Conservation (phyloP, 805 yeast species). For the Metschnikowia bowlesiae region DNA sequence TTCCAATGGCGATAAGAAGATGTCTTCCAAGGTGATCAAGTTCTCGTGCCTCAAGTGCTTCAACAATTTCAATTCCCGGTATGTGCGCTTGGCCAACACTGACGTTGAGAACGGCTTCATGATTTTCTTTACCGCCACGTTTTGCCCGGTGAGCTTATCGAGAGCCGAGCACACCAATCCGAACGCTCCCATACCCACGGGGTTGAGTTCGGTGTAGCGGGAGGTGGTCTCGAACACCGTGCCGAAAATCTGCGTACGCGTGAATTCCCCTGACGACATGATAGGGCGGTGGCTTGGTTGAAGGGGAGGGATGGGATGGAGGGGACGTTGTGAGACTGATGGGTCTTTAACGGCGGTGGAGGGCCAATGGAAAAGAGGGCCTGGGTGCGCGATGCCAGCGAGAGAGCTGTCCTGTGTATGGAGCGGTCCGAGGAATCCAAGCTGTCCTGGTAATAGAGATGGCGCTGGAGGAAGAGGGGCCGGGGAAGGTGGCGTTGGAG, state of each 20-base stretch:
- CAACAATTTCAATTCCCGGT: slow-evolving; percentile 87
- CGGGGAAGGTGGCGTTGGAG: neutral
- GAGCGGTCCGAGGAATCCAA: too few relatives aligned
- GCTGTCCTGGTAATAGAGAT: too few relatives aligned
- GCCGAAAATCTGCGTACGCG: slow-evolving; percentile 88
- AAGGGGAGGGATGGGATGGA: too few relatives aligned
- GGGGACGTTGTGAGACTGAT: too few relatives aligned
- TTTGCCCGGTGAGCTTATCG: slow-evolving; percentile 84
- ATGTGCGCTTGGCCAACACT: slow-evolving; percentile 92
- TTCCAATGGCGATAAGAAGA: slow-evolving; percentile 69
- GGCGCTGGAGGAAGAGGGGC: too few relatives aligned
- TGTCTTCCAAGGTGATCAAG: slow-evolving; percentile 56
- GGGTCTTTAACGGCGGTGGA: too few relatives aligned
- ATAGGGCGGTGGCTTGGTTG: neutral
- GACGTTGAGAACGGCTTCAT: slow-evolving; percentile 97
- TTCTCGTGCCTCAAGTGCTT: slow-evolving; percentile 95
- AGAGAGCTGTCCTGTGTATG: too few relatives aligned
- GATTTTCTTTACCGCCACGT: slow-evolving; percentile 95
- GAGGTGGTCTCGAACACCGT: slow-evolving; percentile 91
- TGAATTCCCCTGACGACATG: slow-evolving; percentile 44
- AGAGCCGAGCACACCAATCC: slow-evolving; percentile 96
- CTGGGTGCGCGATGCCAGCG: too few relatives aligned
- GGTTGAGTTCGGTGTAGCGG: slow-evolving; percentile 86
- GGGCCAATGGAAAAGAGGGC: too few relatives aligned
- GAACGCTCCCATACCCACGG: slow-evolving; percentile 99